Evolutionary conservation across 495 filamentous ascomycete genomes (phyloP).

Genomic region (Amorphotheca resinae): DNA sequence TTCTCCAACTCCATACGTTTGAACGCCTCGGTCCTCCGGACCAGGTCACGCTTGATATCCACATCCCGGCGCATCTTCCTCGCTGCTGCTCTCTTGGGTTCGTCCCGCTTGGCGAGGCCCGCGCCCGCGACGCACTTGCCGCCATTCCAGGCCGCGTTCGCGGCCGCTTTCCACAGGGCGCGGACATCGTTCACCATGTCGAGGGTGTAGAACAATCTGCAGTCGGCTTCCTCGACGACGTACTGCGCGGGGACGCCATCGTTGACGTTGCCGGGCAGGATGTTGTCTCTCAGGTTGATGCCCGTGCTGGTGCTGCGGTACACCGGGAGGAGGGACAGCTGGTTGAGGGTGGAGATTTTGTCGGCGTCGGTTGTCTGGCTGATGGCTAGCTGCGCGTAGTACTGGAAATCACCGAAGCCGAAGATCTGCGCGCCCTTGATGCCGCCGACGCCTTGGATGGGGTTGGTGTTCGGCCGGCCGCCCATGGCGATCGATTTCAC

Average conservation of each 20-base stretch:
- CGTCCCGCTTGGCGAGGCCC: not conserved
- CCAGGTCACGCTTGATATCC: not conserved
- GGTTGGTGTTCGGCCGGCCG: conserved; percentile 39
- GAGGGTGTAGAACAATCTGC: conserved; percentile 15
- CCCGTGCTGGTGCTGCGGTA: conserved; percentile 2
- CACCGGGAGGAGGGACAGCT: conserved; percentile 5
- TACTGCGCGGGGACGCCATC: conserved; percentile 22
- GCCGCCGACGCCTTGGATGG: conserved; percentile 52
- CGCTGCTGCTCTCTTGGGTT: no score
- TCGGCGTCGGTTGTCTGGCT: conserved; percentile 1
- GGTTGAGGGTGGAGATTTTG: conserved; percentile 4
- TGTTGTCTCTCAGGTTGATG: conserved; percentile 32
- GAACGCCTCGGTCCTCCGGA: not conserved
- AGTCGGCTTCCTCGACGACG: conserved; percentile 16
- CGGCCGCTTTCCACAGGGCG: conserved; percentile 15
- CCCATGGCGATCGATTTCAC: conserved; percentile 50
- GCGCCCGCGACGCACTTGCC: conserved; percentile 3
- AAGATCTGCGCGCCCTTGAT: conserved; percentile 36
- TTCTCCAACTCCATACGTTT: not conserved
- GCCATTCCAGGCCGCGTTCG: conserved; percentile 13
- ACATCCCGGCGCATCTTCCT: not conserved
- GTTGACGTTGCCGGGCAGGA: conserved; percentile 23
- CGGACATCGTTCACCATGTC: conserved; percentile 16
- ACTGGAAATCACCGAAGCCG: conserved; percentile 4
- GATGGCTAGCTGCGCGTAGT: conserved; percentile 5